A percentile compares a stretch with the other conserved stretches of the same genome.
These are phyloP conservation scores for Hymenoscyphus albidus DNA, from an alignment of 2,329 filamentous ascomycete genomes.

Conservation along the genomic window DNA sequence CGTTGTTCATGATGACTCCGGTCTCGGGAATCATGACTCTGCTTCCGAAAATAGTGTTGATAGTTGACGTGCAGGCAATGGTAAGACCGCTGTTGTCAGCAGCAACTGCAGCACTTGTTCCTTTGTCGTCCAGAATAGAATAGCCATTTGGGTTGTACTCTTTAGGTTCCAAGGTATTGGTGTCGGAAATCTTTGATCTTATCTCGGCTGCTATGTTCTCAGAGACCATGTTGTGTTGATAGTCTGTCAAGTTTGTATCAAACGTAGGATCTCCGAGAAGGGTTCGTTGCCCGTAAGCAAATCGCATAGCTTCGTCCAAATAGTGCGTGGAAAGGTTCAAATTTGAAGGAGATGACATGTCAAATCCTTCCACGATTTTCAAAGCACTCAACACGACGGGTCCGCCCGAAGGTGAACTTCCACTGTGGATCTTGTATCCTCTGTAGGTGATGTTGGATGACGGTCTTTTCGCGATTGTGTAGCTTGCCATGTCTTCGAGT, in stretches of 20 bases:
- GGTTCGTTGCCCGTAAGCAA: slow-evolving; percentile 60
- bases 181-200: slow-evolving; percentile 55
- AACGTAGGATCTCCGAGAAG: slow-evolving; percentile 61
- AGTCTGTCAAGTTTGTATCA: slow-evolving; percentile 53
- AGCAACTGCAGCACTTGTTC: slow-evolving; percentile 50
- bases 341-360: slow-evolving; percentile 53
- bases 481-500: slow-evolving; percentile 69
- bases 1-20: slow-evolving; percentile 64
- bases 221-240: slow-evolving; percentile 52
- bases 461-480: slow-evolving; percentile 62
- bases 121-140: slow-evolving; percentile 49
- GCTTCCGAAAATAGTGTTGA: slow-evolving; percentile 65
- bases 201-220: slow-evolving; percentile 49
- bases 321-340: slow-evolving; percentile 62
- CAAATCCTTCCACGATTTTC: slow-evolving; percentile 72
- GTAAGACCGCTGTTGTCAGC: slow-evolving; percentile 58
- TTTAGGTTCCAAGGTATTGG: slow-evolving; percentile 52
- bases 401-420: slow-evolving; percentile 74
- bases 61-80: slow-evolving; percentile 61
- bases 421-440: slow-evolving; percentile 65
- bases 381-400: slow-evolving; percentile 70
- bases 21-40: slow-evolving; percentile 60
- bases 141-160: slow-evolving; percentile 60
- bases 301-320: slow-evolving; percentile 63
- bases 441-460: slow-evolving; percentile 63